Conservation (phyloP, 2,329 filamentous ascomycete species). For the Fusarium sp. region DNA sequence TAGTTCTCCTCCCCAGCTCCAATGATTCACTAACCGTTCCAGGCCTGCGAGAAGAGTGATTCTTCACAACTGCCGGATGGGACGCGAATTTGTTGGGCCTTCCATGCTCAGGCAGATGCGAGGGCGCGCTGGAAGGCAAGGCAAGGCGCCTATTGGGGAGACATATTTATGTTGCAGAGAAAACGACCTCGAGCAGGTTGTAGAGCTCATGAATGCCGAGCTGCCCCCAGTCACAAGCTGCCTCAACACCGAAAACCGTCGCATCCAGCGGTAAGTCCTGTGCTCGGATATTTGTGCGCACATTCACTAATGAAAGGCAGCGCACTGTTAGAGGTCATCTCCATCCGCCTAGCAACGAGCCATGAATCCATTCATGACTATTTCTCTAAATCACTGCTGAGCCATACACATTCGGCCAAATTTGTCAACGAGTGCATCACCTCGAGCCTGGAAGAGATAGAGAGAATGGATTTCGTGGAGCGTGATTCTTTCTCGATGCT, state of each 20-base stretch:
- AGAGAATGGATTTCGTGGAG: conserved; percentile 62
- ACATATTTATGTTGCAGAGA: conserved; percentile 78
- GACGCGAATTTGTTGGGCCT: conserved; percentile 76
- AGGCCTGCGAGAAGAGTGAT: conserved; percentile 74
- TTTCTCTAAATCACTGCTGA: conserved; percentile 71
- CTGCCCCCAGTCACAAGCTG: conserved; percentile 74
- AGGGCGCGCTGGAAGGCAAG: conserved; percentile 77
- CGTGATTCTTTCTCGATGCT: conserved; percentile 60
- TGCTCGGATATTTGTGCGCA: background rate
- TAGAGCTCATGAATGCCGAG: conserved; percentile 74
- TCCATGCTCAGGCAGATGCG: conserved; percentile 84
- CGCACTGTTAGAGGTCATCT: conserved; percentile 74
- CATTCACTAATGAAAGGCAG: conserved; percentile 50
- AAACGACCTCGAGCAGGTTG: conserved; percentile 71
- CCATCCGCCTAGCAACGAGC: conserved; percentile 71
- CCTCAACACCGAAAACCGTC: conserved; percentile 69
- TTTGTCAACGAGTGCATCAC: conserved; percentile 63
- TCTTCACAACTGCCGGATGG: conserved; percentile 77
- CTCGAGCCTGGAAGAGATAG: conserved; percentile 66
- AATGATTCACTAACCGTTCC: conserved; percentile 15
- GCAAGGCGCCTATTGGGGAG: conserved; percentile 78
- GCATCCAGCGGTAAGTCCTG: conserved; percentile 66
- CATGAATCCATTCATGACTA: conserved; percentile 71
- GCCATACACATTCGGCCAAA: conserved; percentile 60
- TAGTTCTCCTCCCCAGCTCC: conserved; percentile 12